Base-by-base conservation (phyloP, 2,329 filamentous ascomycete species). In the Penicillium olsonii region DNA sequence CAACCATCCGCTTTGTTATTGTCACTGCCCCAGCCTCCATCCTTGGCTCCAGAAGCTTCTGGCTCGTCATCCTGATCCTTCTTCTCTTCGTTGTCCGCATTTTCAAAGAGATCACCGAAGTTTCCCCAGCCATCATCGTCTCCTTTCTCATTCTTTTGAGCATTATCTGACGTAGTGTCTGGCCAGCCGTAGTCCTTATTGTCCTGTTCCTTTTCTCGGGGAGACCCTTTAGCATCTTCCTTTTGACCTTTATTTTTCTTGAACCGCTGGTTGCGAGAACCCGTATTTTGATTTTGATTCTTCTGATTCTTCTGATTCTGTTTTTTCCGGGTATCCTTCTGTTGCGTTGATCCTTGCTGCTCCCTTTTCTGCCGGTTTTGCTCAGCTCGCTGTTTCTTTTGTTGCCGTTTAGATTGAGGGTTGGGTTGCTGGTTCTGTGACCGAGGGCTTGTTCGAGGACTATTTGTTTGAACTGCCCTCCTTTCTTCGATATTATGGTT, bases 401-500 rank as follows among this genome's bases (percentile, higher is more conserved):
- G 27, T n/a, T 48, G 44, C n/a, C 45, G 45, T 29, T 51, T 48
- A 6, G 44, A 42, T 14, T 37, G 20, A 14, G 34, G 39, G 4
- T 43, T 45, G 6, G 17, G 27, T 20, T 40, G 41, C 22, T 45
- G 42, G 17, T 45, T 27, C 34, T 3, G 14, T 4, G 7, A 12
- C 17, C 11, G 20, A 24, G 47, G 27, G 24, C 17, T 45, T 3
- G 10, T 22, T n/a, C 12, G 27, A 18, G 47, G 20, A 38, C 14
- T 45, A 34, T 29, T 11, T 2, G 9, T 20, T 8, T 11, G 42
- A 19, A n/a, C 12, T 6, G 5, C 34, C 34, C 4, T 49, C 11
- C 27, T 29, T 14, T 17, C 41, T 45, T 45, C 19, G 17, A 27
- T 11, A 15, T 9, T 20, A n/a, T 35, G 47, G 41, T 45, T 20